A percentile compares a stretch with the other conserved stretches of the same genome.
Conservation (phyloP, 192 early-diverging fungal genomes). For the Pilaira anomala region DNA sequence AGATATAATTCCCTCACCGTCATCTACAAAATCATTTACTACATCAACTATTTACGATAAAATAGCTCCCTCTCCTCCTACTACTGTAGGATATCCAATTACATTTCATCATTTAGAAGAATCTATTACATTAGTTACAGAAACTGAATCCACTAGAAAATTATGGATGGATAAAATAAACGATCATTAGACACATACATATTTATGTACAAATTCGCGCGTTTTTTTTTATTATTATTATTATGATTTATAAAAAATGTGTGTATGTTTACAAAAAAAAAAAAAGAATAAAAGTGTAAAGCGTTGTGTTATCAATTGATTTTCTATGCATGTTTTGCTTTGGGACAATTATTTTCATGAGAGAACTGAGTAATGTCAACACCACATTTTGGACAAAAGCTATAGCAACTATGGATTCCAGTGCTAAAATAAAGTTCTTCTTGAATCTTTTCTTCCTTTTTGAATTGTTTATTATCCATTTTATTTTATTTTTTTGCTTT, state of each 20-base stretch:
- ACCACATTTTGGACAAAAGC: conserved; percentile 15
- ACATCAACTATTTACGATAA: neutral
- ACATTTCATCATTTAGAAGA: neutral
- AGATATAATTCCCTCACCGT: neutral
- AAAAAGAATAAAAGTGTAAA: neutral
- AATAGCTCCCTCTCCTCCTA: neutral
- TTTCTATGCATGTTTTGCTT: neutral
- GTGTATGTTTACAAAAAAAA: neutral
- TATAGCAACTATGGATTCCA: conserved; percentile 4
- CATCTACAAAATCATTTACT: neutral
- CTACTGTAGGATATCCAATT: neutral
- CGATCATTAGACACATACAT: neutral
- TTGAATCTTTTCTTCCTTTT: too few relatives aligned
- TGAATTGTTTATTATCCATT: too few relatives aligned
- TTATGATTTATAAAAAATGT: neutral
- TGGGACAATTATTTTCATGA: conserved; percentile 18
- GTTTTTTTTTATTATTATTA: neutral
- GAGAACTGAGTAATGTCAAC: conserved; percentile 13
- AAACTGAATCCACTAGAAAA: conserved; percentile 9
- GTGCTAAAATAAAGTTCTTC: too few relatives aligned
- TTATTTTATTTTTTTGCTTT: too few relatives aligned
- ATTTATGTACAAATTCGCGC: neutral
- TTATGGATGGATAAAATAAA: conserved; percentile 13
- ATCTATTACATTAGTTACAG: conserved; percentile 1
- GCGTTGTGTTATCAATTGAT: too few relatives aligned